Percentiles rank a stretch among this genome's conserved stretches.
These are phyloP conservation scores for Cladosporium sp. DNA, from an alignment of 2,329 filamentous ascomycete species.

Conservation along the genomic window DNA sequence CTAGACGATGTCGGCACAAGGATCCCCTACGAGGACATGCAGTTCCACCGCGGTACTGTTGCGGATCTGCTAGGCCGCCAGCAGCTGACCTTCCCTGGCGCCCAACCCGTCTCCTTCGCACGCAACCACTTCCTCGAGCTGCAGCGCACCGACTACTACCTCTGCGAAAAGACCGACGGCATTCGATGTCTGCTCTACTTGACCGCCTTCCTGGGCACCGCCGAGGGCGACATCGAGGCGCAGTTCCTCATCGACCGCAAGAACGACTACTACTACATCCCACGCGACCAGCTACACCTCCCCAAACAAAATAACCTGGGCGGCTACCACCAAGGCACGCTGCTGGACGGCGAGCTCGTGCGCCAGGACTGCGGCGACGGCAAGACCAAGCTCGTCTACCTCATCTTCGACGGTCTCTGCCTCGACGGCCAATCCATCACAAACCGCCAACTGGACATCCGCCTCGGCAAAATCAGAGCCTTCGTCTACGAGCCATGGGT, in stretches of 20 bases:
- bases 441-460: slow-evolving; percentile 80
- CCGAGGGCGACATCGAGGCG: slow-evolving; percentile 52
- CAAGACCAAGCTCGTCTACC: slow-evolving; percentile 70
- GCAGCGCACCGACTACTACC: slow-evolving; percentile 82
- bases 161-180: slow-evolving; percentile 97
- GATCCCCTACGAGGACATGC: slow-evolving; percentile 27
- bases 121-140: slow-evolving; percentile 81
- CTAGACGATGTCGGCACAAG: slow-evolving; percentile 28
- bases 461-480: slow-evolving; percentile 76
- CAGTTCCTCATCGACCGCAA: slow-evolving; percentile 96
- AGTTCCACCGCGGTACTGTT: slow-evolving; percentile 32
- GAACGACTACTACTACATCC: slow-evolving; percentile 92
- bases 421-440: slow-evolving; percentile 76
- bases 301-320: slow-evolving; percentile 64
- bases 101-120: slow-evolving; percentile 92
- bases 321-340: slow-evolving; percentile 74
- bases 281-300: slow-evolving; percentile 71
- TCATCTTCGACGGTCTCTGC: slow-evolving; percentile 91
- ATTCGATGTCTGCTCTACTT: slow-evolving; percentile 94
- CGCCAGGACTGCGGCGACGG: slow-evolving; percentile 72
- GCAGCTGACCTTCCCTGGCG: slow-evolving; percentile 74
- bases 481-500: slow-evolving; percentile 29
- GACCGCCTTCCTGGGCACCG: slow-evolving; percentile 56
- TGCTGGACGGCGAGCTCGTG: slow-evolving; percentile 92
- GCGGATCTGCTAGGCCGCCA: slow-evolving; percentile 66